These are phyloP conservation scores for Coemansia aciculifera DNA, from an alignment of 192 early-diverging fungal genomes.

Conservation along the genomic window DNA sequence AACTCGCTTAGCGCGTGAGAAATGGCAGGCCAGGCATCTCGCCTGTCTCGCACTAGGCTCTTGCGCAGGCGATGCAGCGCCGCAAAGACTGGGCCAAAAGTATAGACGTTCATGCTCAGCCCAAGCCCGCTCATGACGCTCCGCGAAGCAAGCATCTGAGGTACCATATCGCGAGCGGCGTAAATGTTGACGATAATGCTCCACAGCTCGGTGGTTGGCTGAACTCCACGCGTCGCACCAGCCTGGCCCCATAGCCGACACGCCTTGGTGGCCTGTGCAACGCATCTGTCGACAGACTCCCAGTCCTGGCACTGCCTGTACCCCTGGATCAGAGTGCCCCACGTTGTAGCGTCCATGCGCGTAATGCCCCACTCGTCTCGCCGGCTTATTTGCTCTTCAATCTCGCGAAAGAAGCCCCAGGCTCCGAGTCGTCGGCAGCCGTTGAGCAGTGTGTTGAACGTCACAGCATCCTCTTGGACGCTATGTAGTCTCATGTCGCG, in stretches of 20 bases:
- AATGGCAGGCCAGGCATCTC: slow-evolving; percentile 23
- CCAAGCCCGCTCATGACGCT: slow-evolving; percentile 28
- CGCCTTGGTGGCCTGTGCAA: slow-evolving; percentile 14
- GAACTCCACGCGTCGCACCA: slow-evolving; percentile 1
- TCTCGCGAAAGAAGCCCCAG: slow-evolving; percentile 31
- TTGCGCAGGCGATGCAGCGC: slow-evolving; percentile 36
- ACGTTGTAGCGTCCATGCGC: slow-evolving; percentile 40
- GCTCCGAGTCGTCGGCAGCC: slow-evolving; percentile 35
- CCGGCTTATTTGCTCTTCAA: slow-evolving; percentile 34
- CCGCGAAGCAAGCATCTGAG: slow-evolving; percentile 36
- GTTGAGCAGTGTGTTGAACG: slow-evolving; percentile 50
- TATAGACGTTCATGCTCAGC: slow-evolving; percentile 16
- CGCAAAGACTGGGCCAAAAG: slow-evolving; percentile 40
- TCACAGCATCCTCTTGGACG: slow-evolving; percentile 37
- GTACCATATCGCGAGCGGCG: slow-evolving; percentile 38
- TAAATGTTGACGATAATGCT: slow-evolving; percentile 33
- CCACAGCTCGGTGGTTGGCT: slow-evolving; percentile 39
- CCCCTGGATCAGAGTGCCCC: slow-evolving; percentile 46
- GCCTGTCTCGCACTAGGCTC: slow-evolving; percentile 8
- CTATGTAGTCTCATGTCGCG: slow-evolving; percentile 31
- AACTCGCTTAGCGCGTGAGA: slow-evolving; percentile 33
- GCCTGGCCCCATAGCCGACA: slow-evolving; percentile 24
- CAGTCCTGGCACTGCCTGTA: slow-evolving; percentile 39
- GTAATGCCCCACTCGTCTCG: slow-evolving; percentile 42
- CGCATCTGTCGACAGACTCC: slow-evolving; percentile 34